Conservation (phyloP, 2,329 filamentous ascomycete species). For the Botryotinia narcissicola region DNA sequence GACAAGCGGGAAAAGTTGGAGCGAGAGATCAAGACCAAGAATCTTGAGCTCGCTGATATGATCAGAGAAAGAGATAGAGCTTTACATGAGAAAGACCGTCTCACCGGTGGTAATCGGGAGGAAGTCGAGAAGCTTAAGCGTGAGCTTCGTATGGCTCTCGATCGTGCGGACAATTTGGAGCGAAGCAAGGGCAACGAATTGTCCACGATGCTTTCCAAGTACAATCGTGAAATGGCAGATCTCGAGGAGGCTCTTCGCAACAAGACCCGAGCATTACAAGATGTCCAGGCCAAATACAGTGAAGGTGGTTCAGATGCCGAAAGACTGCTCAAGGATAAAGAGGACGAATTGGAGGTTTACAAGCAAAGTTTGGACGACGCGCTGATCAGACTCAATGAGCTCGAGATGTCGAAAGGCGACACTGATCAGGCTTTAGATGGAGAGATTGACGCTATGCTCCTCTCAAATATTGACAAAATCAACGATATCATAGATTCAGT, state of each 20-base stretch:
- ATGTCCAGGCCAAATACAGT: conserved; percentile 71
- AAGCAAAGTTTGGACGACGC: conserved; percentile 98
- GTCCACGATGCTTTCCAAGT: conserved; percentile 89
- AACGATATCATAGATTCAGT: conserved; percentile 98
- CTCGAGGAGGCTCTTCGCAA: conserved; percentile 87
- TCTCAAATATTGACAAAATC: conserved; percentile 86
- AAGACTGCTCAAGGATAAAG: conserved; percentile 82
- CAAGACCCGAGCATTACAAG: conserved; percentile 85
- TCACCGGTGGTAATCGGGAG: conserved; percentile 83
- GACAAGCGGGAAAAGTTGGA: conserved; percentile 92
- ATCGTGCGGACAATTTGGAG: conserved; percentile 88
- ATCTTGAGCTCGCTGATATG: conserved; percentile 97
- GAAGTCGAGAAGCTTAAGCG: conserved; percentile 93
- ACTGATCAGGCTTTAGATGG: conserved; percentile 81
- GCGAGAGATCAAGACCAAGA: conserved; percentile 98
- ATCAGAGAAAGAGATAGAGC: conserved; percentile 94
- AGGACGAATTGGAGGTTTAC: conserved; percentile 96
- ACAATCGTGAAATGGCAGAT: conserved; percentile 96
- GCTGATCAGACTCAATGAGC: conserved; percentile 84
- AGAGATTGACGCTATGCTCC: conserved; percentile 85
- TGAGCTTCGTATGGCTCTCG: conserved; percentile 86
- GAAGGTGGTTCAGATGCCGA: conserved; percentile 86
- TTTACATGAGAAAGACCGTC: conserved; percentile 85
- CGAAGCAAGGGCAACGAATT: conserved; percentile 92
- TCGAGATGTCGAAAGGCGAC: conserved; percentile 72